phyloP scores from a whole-genome alignment of 2,329 filamentous ascomycete species.

The Orbilia ellipsospora region DNA sequence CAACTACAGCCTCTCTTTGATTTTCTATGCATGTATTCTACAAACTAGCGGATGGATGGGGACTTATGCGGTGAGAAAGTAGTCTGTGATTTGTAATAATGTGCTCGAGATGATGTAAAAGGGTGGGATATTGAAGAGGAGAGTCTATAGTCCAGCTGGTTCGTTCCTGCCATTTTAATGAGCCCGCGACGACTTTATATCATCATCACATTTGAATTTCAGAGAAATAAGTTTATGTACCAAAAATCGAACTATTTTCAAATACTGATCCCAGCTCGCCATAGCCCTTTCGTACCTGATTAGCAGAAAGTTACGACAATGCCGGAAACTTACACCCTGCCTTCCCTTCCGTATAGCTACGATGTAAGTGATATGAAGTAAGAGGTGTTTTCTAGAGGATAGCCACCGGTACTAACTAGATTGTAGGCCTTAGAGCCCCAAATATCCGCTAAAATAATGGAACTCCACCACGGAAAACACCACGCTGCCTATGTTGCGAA shows the following conservation, averaged over 20 bases:
- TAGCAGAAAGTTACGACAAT: slow-evolving; percentile 1
- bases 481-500: slow-evolving; percentile 82
- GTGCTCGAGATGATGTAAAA: slow-evolving; percentile 32
- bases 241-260: no score
- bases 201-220: neutral
- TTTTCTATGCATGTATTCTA: neutral
- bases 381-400: neutral
- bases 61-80: slow-evolving; percentile 1
- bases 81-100: slow-evolving; percentile 35
- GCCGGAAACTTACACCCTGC: slow-evolving; percentile 69
- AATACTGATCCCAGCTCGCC: no score
- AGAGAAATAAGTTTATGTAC: neutral
- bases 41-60: neutral
- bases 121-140: neutral
- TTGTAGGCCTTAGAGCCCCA: slow-evolving; percentile 75
- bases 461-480: slow-evolving; percentile 81
- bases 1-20: neutral
- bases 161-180: neutral
- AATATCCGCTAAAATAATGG: slow-evolving; percentile 83
- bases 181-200: neutral
- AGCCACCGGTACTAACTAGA: neutral
- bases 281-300: no score
- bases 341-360: slow-evolving; percentile 75
- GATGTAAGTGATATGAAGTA: slow-evolving; percentile 68
- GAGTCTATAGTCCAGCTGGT: neutral